Base-by-base conservation (phyloP, 306 rosid species). In the Castanopsis chinensis region DNA sequence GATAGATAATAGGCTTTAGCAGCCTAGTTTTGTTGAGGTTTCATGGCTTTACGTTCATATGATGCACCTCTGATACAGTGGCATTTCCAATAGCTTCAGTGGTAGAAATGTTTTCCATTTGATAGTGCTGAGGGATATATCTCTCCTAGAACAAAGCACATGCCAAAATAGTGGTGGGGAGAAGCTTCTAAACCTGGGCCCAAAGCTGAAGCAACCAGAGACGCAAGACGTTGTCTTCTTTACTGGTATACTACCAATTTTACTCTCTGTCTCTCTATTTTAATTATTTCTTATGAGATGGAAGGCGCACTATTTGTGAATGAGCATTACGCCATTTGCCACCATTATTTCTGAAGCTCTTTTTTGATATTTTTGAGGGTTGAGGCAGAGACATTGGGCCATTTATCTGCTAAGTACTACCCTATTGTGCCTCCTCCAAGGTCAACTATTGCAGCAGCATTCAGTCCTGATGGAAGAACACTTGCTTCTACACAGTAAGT, bases 71-170 rank as follows among this genome's bases (percentile, higher is more conserved):
- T 79, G 20, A 71, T 75, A 20, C 1, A 2, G 72, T 77, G 78
- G 60, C 61, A 69, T 81, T 68, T 81, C 58, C 78, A 75, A 81
- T 86, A 25, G 65, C 71, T 61, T 17, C 82, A 84, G 84, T 67
- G 89, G 90, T 35, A 84, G 83, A 86, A 88, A 88, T 68, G 85
- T 86, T 58, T 86, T 83, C 74, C 59, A 30, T 77, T 86, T 88
- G 90, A 78, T 86, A 41, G 88, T 80, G 14, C 87, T 83, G 71
- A 88, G 92, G 72, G 92, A 88, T 86, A 82, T 88, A 61, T 86
- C 85, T 0, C 84, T 51, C 65, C 53, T 35, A 80, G 82, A 69
- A 71, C 82, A 55, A 86, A 84, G 69, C 84, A 88, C 7, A 75
- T 80, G 57, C 87, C 77, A 2, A 86, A 71, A 70, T 56, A 83